A percentile compares a stretch with the other conserved stretches of the same genome.
These are phyloP conservation scores for Selaginella tamariscina DNA, from an alignment of 75 land plant genomes.

Conservation along the genomic window DNA sequence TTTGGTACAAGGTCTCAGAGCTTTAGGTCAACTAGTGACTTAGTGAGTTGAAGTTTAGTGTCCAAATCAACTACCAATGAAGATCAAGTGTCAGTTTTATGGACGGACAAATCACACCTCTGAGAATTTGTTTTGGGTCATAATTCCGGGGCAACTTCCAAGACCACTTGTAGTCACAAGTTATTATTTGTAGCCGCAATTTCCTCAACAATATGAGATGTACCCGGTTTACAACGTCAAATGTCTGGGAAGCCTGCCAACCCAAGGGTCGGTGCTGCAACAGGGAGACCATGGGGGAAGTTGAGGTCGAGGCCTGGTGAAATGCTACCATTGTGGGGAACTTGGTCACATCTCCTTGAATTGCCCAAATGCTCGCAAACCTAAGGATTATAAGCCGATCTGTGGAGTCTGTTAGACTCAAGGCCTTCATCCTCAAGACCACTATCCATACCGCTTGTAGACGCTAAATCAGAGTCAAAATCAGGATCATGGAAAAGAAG, in stretches of 20 bases:
- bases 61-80: not conserved
- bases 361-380: not conserved
- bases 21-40: not conserved
- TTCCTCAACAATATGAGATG: not conserved
- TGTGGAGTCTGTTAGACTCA: not conserved
- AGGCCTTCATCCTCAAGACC: not conserved
- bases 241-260: not conserved
- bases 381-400: not conserved
- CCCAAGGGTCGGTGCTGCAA: not conserved
- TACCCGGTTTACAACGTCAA: not conserved
- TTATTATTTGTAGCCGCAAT: no score
- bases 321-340: not conserved
- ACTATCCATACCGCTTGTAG: not conserved
- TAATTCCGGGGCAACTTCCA: no score
- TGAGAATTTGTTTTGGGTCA: not conserved
- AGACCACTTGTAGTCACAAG: no score
- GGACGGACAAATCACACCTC: not conserved
- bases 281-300: no score
- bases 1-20: not conserved
- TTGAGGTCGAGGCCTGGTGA: no score
- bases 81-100: not conserved
- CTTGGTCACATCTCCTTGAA: not conserved
- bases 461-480: no score
- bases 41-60: not conserved
- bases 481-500: not conserved